Evolutionary conservation across 495 filamentous ascomycete genomes (phyloP).

Genomic region (Penicillium diatomitis): DNA sequence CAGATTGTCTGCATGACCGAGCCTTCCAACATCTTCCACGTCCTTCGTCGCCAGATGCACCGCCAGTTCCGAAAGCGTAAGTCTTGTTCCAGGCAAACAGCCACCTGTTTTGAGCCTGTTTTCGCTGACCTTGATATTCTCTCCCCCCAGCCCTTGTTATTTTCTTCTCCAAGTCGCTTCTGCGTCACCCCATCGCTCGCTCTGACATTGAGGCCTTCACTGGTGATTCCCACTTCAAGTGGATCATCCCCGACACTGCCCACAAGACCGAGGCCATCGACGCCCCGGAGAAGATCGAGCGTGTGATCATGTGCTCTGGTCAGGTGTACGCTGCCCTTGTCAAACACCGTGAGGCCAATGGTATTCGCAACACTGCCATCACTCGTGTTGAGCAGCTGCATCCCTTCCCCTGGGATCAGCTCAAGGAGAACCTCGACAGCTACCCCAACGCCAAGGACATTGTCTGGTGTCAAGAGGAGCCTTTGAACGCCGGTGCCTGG

Average conservation of each 20-base stretch:
- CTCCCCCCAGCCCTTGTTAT: constrained; percentile 63
- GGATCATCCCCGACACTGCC: constrained; percentile 84
- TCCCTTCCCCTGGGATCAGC: constrained; percentile 96
- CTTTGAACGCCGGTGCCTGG: constrained; percentile 93
- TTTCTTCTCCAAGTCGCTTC: constrained; percentile 94
- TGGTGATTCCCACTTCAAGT: constrained; percentile 85
- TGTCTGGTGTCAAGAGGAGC: constrained; percentile 95
- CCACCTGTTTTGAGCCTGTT: not conserved
- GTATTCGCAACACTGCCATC: constrained; percentile 81
- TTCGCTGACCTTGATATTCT: constrained; percentile 25
- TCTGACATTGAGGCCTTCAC: constrained; percentile 84
- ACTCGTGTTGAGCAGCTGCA: constrained; percentile 95
- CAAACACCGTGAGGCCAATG: constrained; percentile 81
- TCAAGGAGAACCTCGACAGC: constrained; percentile 87
- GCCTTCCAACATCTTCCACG: constrained; percentile 92
- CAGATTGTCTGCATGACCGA: constrained; percentile 92
- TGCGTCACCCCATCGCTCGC: constrained; percentile 85
- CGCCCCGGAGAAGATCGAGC: constrained; percentile 77
- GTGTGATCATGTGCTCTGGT: constrained; percentile 87
- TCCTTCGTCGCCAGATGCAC: constrained; percentile 94
- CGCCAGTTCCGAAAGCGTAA: constrained; percentile 97
- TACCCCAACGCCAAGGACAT: constrained; percentile 97
- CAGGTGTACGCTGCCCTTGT: constrained; percentile 85
- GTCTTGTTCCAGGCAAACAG: constrained; percentile 19
- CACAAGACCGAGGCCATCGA: constrained; percentile 62